Base-by-base conservation (phyloP, 192 early-diverging fungal genomes). In the Blastocladiella britannica region DNA sequence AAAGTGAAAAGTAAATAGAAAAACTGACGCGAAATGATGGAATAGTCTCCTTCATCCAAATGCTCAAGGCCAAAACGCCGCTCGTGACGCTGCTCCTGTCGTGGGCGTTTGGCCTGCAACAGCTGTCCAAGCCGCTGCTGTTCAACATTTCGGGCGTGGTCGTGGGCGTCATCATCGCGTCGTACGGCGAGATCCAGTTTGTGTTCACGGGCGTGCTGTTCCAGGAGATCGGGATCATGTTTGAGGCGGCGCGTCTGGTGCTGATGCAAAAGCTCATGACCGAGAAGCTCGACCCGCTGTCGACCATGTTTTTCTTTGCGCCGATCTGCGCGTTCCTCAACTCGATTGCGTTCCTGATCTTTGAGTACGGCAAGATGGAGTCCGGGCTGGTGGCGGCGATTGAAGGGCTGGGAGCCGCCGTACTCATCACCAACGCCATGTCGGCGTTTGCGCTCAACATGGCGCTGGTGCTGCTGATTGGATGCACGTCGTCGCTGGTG, bases 61-160 rank as follows among this genome's bases (percentile, higher is more conserved):
- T 70, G 68, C 57, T 70, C 8, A 70, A 69, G 68, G 62, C 65
- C 20, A 53, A 55, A 25, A 64, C 69, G 20, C 69, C 69, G 8
- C 63, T 67, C 20, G 65, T 55, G 1, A 60, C 67, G 31, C 58
- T 70, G 9, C 26, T 67, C 20, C 56, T 58, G 30, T 51, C 30
- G 6, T 63, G 54, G 26, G 27, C 30, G 7, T n/a, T 66, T 9
- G 31, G 54, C 25, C 54, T 28, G 22, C 29, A 55, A 22, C 53
- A 60, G 37, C 37, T 53, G 9, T 54, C 63, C 53, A 51, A 7
- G 5, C 15, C 6, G 18, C 47, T 62, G 15, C 28, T 70, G 15
- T 7, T 28, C 12, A 63, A 58, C 28, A 65, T 70, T 8, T 23
- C 31, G 5, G 47, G 62, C 29, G 66, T 70, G 22, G 68, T 70